phyloP scores from a whole-genome alignment of 495 filamentous ascomycete genomes.

The Xylaria nigripes region DNA sequence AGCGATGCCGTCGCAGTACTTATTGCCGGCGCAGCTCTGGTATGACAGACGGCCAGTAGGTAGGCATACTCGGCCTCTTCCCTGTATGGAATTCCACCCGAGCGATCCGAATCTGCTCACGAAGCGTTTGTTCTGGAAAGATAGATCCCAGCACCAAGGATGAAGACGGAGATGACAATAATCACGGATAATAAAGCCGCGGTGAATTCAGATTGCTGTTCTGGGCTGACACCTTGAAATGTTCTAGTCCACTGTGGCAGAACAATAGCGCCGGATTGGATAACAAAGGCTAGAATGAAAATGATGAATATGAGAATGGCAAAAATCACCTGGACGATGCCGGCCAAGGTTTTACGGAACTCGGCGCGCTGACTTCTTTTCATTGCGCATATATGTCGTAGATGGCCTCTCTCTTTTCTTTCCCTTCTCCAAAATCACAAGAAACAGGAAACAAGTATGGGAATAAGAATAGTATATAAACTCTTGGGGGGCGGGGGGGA shows the following conservation, averaged over 20 bases:
- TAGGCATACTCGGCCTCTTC: neutral
- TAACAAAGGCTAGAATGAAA: constrained; percentile 21
- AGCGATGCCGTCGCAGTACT: neutral
- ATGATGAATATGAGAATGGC: constrained; percentile 18
- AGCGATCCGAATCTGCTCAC: neutral
- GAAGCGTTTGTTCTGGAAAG: neutral
- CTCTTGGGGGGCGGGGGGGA: too few relatives aligned
- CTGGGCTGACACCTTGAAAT: constrained; percentile 17
- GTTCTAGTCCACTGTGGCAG: constrained; percentile 23
- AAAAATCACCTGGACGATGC: constrained; percentile 17
- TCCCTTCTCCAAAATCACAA: neutral
- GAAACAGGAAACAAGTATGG: neutral
- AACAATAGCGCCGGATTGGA: constrained; percentile 10
- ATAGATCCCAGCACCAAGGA: neutral
- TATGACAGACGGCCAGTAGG: neutral
- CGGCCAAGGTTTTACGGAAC: constrained; percentile 12
- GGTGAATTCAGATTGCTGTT: constrained; percentile 11
- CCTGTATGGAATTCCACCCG: neutral
- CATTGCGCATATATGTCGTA: neutral
- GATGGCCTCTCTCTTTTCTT: neutral
- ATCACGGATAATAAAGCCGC: constrained; percentile 9
- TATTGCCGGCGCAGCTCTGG: neutral
- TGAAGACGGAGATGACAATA: constrained; percentile 4
- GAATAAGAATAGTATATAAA: neutral
- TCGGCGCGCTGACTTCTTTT: constrained; percentile 8